Conservation (phyloP, 176 grass and related monocot genomes). For the Carex parvula region DNA sequence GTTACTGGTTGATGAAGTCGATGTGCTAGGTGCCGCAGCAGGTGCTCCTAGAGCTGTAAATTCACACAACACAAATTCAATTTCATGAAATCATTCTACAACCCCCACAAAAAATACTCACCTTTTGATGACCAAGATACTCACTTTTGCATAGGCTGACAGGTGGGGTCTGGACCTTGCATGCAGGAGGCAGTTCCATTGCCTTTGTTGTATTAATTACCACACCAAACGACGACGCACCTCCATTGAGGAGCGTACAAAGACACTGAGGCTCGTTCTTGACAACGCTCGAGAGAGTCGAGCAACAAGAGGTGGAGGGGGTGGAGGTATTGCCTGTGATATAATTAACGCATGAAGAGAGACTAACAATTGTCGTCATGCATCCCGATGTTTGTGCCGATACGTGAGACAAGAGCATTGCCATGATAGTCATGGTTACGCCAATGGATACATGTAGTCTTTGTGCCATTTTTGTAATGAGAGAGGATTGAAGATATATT, state of each 20-base stretch:
- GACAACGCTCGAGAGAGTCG: constrained; percentile 37
- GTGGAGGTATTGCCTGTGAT: constrained; percentile 55
- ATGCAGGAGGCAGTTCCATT: constrained; percentile 38
- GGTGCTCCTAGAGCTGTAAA: constrained; percentile 29
- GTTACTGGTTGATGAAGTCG: not conserved
- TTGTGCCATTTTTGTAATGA: constrained; percentile 22
- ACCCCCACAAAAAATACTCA: not conserved
- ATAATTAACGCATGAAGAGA: constrained; percentile 54
- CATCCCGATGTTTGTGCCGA: constrained; percentile 48
- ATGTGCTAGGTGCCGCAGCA: constrained; percentile 21
- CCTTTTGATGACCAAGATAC: not conserved
- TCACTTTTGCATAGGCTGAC: constrained; percentile 25
- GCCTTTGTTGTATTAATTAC: constrained; percentile 39
- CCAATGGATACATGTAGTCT: not conserved
- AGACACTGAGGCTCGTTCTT: constrained; percentile 60
- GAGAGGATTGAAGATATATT: not conserved
- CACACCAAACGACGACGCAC: constrained; percentile 29
- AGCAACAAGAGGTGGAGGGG: constrained; percentile 63
- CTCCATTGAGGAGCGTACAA: constrained; percentile 40
- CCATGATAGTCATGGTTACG: constrained; percentile 28
- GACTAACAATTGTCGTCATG: constrained; percentile 33
- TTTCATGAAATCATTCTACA: not conserved
- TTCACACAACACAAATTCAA: not conserved
- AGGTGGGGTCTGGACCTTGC: constrained; percentile 45
- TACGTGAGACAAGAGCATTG: not conserved